Base-by-base conservation (phyloP, 2,329 filamentous ascomycete genomes). In the Trichophyton equinum region DNA sequence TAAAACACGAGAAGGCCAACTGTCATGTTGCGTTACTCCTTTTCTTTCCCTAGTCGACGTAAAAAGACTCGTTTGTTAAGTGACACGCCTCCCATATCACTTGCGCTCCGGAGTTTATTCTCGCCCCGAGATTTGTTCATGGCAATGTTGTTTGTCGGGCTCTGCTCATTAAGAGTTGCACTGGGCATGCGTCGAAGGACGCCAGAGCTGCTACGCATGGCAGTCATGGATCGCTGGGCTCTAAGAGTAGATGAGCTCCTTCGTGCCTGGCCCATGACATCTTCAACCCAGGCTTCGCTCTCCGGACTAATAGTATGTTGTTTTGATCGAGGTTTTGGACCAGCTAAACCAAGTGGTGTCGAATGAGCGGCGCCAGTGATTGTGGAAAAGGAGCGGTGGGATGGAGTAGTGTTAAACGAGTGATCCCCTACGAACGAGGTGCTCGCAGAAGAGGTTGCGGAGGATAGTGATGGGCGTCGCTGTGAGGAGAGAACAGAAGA, bases 201-300 rank as follows among this genome's bases (percentile, higher is more conserved):
- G 7, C 51, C 27, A 55, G 51, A 55, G n/a, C 36, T 61, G 49
- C 61, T 59, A 6, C 61, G 58, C 13, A 62, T 44, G 20, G 62
- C 25, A 61, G 64, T 47, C 53, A 59, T 58, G 49, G 66, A 61
- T 18, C 57, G 64, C 33, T 69, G 67, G 15, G 70, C 65, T 0
- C 69, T 69, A 15, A 73, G 68, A 7, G 70, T 61, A 4, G 73
- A 72, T 4, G 72, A 71, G 15, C 72, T 72, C 42, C 70, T 69
- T 47, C 76, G 69, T 5, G 76, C 75, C 66, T 77, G 74, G 40
- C 74, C 74, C 27, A 78, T 70, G 20, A 78, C 73, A 59, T 74
- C 74, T 65, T 77, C 74, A 8, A 78, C 76, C 76, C 76, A 78
- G 1, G 75, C 75, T 64, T 78, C 76, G 62, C 75, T 75, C 57